Conservation (phyloP, 805 yeast species). For the Zygosaccharomyces bailii region DNA sequence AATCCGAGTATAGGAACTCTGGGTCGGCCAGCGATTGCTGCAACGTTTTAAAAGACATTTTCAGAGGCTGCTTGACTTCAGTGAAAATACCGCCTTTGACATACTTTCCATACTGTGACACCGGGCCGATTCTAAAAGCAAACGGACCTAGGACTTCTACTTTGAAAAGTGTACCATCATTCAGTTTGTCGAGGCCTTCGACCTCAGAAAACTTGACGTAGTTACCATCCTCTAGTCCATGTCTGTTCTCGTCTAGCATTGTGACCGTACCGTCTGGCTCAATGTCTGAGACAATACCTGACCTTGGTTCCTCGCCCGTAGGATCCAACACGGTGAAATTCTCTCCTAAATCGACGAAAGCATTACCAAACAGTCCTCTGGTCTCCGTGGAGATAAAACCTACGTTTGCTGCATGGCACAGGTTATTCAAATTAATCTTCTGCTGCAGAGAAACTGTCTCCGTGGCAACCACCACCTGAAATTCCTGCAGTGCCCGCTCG, state of each 20-base stretch:
- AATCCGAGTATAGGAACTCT: constrained; percentile 77
- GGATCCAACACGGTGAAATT: constrained; percentile 76
- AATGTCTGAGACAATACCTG: constrained; percentile 87
- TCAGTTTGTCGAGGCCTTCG: constrained; percentile 69
- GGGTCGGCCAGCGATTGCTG: constrained; percentile 67
- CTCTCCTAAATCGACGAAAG: constrained; percentile 88
- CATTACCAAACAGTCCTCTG: constrained; percentile 82
- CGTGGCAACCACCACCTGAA: constrained; percentile 82
- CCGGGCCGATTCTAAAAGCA: constrained; percentile 69
- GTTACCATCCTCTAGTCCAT: constrained; percentile 90
- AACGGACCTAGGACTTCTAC: constrained; percentile 91
- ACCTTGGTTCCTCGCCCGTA: constrained; percentile 87
- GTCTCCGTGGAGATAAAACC: constrained; percentile 79
- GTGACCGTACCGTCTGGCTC: constrained; percentile 90
- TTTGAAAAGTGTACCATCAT: constrained; percentile 69
- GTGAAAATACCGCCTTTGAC: constrained; percentile 84
- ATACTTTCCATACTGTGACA: constrained; percentile 59
- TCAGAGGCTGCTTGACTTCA: constrained; percentile 82
- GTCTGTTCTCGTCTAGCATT: constrained; percentile 86
- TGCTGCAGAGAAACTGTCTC: constrained; percentile 63
- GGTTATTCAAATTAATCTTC: constrained; percentile 68
- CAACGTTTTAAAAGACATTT: constrained; percentile 60
- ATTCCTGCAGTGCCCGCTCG: constrained; percentile 47
- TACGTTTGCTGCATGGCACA: constrained; percentile 69
- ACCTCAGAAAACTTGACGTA: constrained; percentile 84